Evolutionary conservation across 345 rosid genomes (phyloP).

Genomic region (Eucalyptus polyanthemos): DNA sequence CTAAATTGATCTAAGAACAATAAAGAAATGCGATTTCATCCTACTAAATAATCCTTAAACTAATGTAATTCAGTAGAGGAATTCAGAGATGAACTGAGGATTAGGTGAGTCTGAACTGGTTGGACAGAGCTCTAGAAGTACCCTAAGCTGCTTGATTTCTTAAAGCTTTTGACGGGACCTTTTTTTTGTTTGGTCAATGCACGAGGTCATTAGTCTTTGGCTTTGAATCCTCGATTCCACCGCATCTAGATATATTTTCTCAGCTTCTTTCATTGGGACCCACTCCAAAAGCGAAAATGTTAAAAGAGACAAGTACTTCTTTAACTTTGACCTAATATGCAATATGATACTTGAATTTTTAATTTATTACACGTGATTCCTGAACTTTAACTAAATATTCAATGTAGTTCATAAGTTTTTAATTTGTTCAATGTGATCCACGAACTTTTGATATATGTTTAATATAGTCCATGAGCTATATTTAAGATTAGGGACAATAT

Average conservation of each 20-base stretch:
- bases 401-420: neutral
- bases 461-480: no score
- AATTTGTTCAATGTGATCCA: neutral
- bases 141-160: neutral
- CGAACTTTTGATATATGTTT: no score
- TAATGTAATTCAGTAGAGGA: neutral
- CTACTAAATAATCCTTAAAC: neutral
- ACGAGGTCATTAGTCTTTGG: neutral
- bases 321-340: neutral
- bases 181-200: neutral
- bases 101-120: neutral
- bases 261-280: neutral
- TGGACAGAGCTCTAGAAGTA: neutral
- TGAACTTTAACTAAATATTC: no score
- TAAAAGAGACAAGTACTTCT: no score
- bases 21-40: neutral
- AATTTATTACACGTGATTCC: accelerated
- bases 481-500: no score
- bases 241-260: no score
- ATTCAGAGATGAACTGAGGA: neutral
- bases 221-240: neutral
- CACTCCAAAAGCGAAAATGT: neutral
- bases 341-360: no score
- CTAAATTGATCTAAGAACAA: neutral
- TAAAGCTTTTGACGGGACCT: no score